A percentile compares a stretch with the other conserved stretches of the same genome.
Evolutionary conservation across 2,329 filamentous ascomycete genomes (phyloP).

Genomic region (Mariannaea elegans): DNA sequence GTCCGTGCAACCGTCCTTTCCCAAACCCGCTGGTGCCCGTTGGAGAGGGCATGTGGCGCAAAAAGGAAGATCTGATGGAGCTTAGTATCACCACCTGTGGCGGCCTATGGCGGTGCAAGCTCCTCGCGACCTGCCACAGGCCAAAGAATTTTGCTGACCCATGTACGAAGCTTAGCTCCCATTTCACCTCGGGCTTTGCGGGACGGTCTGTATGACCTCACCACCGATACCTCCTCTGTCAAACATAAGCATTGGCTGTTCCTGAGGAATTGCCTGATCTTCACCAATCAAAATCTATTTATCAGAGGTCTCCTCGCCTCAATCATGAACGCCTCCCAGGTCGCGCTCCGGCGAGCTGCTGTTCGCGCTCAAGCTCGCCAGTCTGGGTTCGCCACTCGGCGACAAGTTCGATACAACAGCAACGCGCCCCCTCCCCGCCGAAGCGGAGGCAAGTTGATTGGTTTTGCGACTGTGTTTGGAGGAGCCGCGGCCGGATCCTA

Average conservation of each 20-base stretch:
- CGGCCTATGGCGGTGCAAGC: constrained; percentile 14
- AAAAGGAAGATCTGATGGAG: constrained; percentile 16
- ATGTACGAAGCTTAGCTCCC: not conserved
- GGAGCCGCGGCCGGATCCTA: constrained; percentile 50
- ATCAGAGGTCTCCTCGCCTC: not conserved
- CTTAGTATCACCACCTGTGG: constrained; percentile 12
- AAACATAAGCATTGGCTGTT: constrained; percentile 9
- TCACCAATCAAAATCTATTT: not conserved
- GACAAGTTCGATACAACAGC: constrained; percentile 43
- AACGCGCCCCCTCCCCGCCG: constrained; percentile 30
- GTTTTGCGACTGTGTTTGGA: constrained; percentile 48
- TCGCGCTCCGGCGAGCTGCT: constrained; percentile 41
- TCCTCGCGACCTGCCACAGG: constrained; percentile 28
- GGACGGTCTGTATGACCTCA: constrained; percentile 38
- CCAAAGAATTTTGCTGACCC: constrained; percentile 42
- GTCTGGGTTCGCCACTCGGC: constrained; percentile 31
- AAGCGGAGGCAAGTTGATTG: constrained; percentile 42
- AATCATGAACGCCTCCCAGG: constrained; percentile 45
- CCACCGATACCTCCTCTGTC: constrained; percentile 28
- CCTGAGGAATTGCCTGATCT: not conserved
- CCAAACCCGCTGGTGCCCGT: constrained; percentile 14
- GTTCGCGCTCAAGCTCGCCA: constrained; percentile 35
- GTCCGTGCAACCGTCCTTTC: constrained; percentile 19
- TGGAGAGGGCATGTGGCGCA: constrained; percentile 25
- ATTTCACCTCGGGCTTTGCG: constrained; percentile 3